Evolutionary conservation across 371 early-diverging fungal genomes (phyloP), one percentile per base, ranked within the genome.

Genomic region (Mucor plumbeus): DNA sequence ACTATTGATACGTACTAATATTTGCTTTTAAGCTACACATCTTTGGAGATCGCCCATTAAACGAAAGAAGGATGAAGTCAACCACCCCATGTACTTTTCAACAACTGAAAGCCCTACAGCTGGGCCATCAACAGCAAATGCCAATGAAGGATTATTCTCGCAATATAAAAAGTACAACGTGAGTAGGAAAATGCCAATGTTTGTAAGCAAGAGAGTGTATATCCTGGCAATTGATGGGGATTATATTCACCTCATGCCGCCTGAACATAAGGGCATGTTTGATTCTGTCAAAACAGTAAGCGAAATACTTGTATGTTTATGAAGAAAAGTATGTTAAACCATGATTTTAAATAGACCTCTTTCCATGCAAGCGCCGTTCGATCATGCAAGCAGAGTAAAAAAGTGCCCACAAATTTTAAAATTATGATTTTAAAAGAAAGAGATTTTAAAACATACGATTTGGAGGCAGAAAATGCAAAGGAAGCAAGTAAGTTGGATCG

Each of bases 181-280:
- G 83, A 86, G 87, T 79, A 73, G 96, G 82, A 75, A 85, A 79
- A 90, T 86, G 79, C 92, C 84, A 39, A 91, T 92, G 88, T 91
- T 93, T 76, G 88, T 95, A 35, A 93, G 95, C 17, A 85, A 87
- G 39, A 88, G 91, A 47, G 93, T 96, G 57, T 89, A 95, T 55
- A 79, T 91, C n/a, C 79, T 98, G 34, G 94, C 95, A 0, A 93
- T 98, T 55, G 97, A 97, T 75, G 97, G 97, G 5, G 96, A 95
- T 55, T 94, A 95, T 66, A 87, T 98, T 40, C 92, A 95, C 64
- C 78, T 98, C 39, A 91, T 95, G 87, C 93, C 95, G 1, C 82
- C 92, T 0, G 96, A 95, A 59, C 91, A 91, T 43, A 88, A 89
- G 69, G 86, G 89, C 64, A 81, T 93, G 72, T 92, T 93, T 81